These are phyloP conservation scores for Hypoxylon sp. DNA, from an alignment of 2,329 filamentous ascomycete genomes.

Conservation along the genomic window DNA sequence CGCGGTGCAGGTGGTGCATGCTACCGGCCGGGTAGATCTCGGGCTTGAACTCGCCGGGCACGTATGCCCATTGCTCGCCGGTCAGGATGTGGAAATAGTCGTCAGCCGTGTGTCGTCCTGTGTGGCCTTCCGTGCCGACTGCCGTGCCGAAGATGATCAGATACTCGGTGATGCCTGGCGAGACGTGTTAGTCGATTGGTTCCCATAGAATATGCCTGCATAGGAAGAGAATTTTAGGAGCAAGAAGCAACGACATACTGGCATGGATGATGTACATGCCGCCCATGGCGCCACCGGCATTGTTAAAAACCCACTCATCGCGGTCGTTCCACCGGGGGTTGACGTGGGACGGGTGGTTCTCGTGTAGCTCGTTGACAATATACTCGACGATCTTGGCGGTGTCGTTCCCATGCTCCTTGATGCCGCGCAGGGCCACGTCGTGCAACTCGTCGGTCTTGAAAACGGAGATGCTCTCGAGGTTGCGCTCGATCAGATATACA, in stretches of 20 bases:
- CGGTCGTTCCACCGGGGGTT: constrained; percentile 67
- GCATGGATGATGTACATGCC: constrained; percentile 92
- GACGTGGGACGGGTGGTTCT: constrained; percentile 68
- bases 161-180: constrained; percentile 83
- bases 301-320: constrained; percentile 92
- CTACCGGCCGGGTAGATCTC: constrained; percentile 79
- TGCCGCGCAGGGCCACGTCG: constrained; percentile 75
- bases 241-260: constrained; percentile 65
- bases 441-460: constrained; percentile 79
- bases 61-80: constrained; percentile 83
- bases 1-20: constrained; percentile 80
- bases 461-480: constrained; percentile 78
- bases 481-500: constrained; percentile 70
- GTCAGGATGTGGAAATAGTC: constrained; percentile 94
- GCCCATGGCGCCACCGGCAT: constrained; percentile 91
- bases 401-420: constrained; percentile 80
- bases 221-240: not conserved
- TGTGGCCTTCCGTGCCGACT: constrained; percentile 88
- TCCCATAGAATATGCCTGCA: not conserved
- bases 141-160: constrained; percentile 89
- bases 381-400: constrained; percentile 77
- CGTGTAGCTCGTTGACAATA: constrained; percentile 78
- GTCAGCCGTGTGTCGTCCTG: constrained; percentile 89
- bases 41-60: constrained; percentile 74
- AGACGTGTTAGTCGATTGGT: constrained; percentile 8